A percentile compares a stretch with the other conserved stretches of the same genome.
phyloP scores from a whole-genome alignment of 148 eudicot species.

The Silene conica region DNA sequence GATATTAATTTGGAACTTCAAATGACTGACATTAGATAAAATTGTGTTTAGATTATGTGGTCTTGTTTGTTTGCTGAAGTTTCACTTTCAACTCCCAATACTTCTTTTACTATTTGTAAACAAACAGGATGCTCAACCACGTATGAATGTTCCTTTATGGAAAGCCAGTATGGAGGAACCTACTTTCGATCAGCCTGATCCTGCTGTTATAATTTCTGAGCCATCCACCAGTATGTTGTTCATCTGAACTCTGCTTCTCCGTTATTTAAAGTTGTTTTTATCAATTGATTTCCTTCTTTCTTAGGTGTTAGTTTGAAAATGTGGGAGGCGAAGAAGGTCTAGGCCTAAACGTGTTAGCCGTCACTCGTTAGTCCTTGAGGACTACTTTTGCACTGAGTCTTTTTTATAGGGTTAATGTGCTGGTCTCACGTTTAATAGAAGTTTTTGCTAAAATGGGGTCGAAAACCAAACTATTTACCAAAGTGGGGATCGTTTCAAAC shows the following conservation, averaged over 20 bases:
- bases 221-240: constrained; percentile 54
- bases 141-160: constrained; percentile 68
- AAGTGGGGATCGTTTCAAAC: too few relatives aligned
- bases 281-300: constrained; percentile 25
- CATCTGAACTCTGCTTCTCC: constrained; percentile 16
- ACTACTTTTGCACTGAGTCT: constrained; percentile 15
- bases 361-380: constrained; percentile 43
- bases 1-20: background rate
- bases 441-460: too few relatives aligned
- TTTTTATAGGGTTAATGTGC: too few relatives aligned
- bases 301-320: constrained; percentile 57
- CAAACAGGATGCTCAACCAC: constrained; percentile 80
- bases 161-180: constrained; percentile 88
- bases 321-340: constrained; percentile 56
- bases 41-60: background rate
- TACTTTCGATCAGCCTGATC: constrained; percentile 54
- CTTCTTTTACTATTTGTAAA: background rate
- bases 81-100: background rate
- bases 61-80: background rate
- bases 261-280: constrained; percentile 8
- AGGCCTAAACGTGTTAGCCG: constrained; percentile 44
- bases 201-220: constrained; percentile 64
- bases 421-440: too few relatives aligned
- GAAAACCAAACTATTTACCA: too few relatives aligned
- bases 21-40: background rate